phyloP scores from a whole-genome alignment of 306 rosid species.

The Vigna angularis region DNA sequence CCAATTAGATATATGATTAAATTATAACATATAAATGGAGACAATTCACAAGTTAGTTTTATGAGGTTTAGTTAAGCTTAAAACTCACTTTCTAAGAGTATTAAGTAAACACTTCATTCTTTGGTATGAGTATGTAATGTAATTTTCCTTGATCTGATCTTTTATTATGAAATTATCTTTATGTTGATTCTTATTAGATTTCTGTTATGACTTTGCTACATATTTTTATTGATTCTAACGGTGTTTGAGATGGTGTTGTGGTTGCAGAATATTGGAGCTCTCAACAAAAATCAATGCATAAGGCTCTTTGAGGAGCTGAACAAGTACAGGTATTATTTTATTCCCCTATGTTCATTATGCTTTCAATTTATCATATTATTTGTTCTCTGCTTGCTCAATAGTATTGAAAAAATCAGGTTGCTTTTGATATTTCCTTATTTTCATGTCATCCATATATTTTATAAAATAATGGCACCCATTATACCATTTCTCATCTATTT shows the following conservation, averaged over 20 bases:
- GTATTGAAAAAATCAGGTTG: conserved; percentile 9
- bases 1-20: too few relatives aligned
- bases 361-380: conserved; percentile 34
- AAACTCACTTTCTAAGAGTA: too few relatives aligned
- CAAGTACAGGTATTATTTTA: conserved; percentile 74
- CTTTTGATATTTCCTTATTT: conserved; percentile 4
- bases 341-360: conserved; percentile 31
- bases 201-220: conserved; percentile 35
- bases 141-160: conserved; percentile 8
- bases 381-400: conserved; percentile 23
- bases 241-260: conserved; percentile 44
- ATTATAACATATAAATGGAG: too few relatives aligned
- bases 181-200: conserved; percentile 28
- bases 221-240: conserved; percentile 37
- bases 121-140: neutral
- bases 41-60: too few relatives aligned
- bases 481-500: too few relatives aligned
- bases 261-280: conserved; percentile 63
- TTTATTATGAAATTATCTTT: conserved; percentile 10
- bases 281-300: conserved; percentile 81
- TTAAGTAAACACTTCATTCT: neutral
- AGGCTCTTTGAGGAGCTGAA: conserved; percentile 81
- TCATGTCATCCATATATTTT: too few relatives aligned
- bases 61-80: too few relatives aligned
- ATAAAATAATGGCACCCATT: too few relatives aligned